Conservation (phyloP, 768 basidiomycete species). For the Trametes cingulata region DNA sequence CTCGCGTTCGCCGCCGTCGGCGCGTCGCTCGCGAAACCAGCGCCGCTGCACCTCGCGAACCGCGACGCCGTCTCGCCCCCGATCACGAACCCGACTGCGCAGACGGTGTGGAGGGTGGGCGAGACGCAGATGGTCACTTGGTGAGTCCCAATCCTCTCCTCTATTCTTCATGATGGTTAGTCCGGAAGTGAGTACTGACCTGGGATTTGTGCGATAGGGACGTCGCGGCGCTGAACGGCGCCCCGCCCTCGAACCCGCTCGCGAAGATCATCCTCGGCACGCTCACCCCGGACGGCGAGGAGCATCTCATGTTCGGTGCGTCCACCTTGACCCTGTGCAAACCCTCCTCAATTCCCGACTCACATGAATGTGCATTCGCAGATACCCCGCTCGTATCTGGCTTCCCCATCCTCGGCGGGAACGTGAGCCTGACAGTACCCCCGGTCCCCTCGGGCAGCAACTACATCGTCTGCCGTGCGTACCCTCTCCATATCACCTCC, state of each 20-base stretch:
- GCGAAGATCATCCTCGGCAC: constrained; percentile 50
- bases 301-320: constrained; percentile 53
- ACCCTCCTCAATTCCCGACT: neutral
- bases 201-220: constrained; percentile 18
- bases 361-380: constrained; percentile 14
- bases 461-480: constrained; percentile 49
- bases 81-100: constrained; percentile 41
- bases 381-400: constrained; percentile 44
- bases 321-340: neutral
- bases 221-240: constrained; percentile 34
- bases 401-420: constrained; percentile 42
- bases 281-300: constrained; percentile 36
- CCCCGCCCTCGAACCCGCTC: constrained; percentile 32
- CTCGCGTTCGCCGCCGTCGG: constrained; percentile 11
- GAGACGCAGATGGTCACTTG: constrained; percentile 44
- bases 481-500: no score
- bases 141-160: no score
- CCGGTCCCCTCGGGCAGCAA: constrained; percentile 36
- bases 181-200: neutral
- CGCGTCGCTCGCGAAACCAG: constrained; percentile 12
- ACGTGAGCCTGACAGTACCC: constrained; percentile 43
- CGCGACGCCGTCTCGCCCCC: constrained; percentile 34
- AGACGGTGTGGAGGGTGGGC: constrained; percentile 41
- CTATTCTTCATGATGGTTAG: no score
- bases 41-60: constrained; percentile 8